Percentiles rank a stretch among this genome's conserved stretches.
Conservation (phyloP, 768 basidiomycete species). For the Boletus insuetus region DNA sequence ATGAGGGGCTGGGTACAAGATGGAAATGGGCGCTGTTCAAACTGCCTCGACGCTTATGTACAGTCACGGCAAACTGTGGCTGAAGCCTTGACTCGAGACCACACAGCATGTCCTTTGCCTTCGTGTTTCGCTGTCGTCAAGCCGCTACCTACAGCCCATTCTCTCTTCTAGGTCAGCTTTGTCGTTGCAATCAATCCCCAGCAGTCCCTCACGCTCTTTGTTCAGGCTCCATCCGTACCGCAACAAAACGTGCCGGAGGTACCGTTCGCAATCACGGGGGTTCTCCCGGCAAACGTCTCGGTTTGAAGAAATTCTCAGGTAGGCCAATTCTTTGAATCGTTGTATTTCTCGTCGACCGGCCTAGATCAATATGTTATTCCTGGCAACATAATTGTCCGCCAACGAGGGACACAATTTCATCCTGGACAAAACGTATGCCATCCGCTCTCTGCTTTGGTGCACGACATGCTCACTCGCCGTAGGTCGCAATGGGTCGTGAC, state of each 20-base stretch:
- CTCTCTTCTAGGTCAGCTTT: slow-evolving; percentile 36
- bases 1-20: slow-evolving; percentile 10
- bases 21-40: neutral
- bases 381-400: slow-evolving; percentile 94
- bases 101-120: slow-evolving; percentile 18
- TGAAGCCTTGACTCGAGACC: neutral
- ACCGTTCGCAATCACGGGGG: slow-evolving; percentile 91
- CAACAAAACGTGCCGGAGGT: slow-evolving; percentile 96
- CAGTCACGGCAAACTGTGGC: slow-evolving; percentile 13
- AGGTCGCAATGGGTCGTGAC: slow-evolving; percentile 92
- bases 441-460: neutral
- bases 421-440: slow-evolving; percentile 87
- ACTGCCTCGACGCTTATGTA: slow-evolving; percentile 3
- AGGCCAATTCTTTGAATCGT: slow-evolving; percentile 15
- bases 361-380: slow-evolving; percentile 89
- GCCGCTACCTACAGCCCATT: slow-evolving; percentile 47
- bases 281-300: slow-evolving; percentile 89
- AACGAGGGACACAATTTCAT: slow-evolving; percentile 90
- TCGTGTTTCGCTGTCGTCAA: slow-evolving; percentile 45
- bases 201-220: neutral
- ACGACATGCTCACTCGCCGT: slow-evolving; percentile 7
- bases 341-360: slow-evolving; percentile 7
- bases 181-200: neutral
- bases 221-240: slow-evolving; percentile 75
- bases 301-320: slow-evolving; percentile 97